A percentile compares a stretch with the other conserved stretches of the same genome.
Conservation (phyloP, 78 protist genomes). For the Reticulomyxa filosa region DNA sequence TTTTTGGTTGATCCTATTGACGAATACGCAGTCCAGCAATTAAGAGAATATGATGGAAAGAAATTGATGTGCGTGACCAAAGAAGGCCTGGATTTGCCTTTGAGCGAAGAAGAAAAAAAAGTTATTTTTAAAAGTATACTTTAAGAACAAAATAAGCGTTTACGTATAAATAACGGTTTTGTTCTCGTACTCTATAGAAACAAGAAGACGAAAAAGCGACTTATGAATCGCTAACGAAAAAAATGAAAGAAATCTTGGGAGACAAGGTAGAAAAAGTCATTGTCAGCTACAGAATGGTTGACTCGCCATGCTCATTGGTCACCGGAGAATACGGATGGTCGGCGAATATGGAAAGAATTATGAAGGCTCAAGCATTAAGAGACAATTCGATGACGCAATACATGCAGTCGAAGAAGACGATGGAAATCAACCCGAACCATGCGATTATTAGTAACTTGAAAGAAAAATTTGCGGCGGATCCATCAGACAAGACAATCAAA, state of each 20-base stretch:
- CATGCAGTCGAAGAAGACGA: slow-evolving; percentile 86
- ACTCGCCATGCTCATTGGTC: slow-evolving; percentile 85
- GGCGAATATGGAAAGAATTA: slow-evolving; percentile 97
- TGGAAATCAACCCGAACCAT: slow-evolving; percentile 92
- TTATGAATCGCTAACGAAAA: slow-evolving; percentile 68
- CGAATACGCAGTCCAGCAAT: slow-evolving; percentile 94
- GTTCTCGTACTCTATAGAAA: too few species aligned
- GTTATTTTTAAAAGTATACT: too few species aligned
- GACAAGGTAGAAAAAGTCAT: slow-evolving; percentile 96
- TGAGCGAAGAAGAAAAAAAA: slow-evolving; percentile 82
- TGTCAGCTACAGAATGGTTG: slow-evolving; percentile 61
- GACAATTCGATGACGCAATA: slow-evolving; percentile 74
- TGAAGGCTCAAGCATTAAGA: slow-evolving; percentile 97
- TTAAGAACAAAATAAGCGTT: too few species aligned
- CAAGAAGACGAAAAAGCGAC: slow-evolving; percentile 24
- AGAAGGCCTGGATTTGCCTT: slow-evolving; percentile 84
- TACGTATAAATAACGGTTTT: too few species aligned
- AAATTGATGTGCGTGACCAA: slow-evolving; percentile 90
- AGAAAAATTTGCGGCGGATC: slow-evolving; percentile 45
- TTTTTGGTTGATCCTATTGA: slow-evolving; percentile 98
- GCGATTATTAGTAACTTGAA: slow-evolving; percentile 67
- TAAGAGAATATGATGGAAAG: slow-evolving; percentile 94
- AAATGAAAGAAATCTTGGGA: slow-evolving; percentile 91
- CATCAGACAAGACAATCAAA: slow-evolving; percentile 69
- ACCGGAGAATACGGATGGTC: slow-evolving; percentile 95